These are phyloP conservation scores for Priceomyces carsonii DNA, from an alignment of 805 yeast species.

Conservation along the genomic window DNA sequence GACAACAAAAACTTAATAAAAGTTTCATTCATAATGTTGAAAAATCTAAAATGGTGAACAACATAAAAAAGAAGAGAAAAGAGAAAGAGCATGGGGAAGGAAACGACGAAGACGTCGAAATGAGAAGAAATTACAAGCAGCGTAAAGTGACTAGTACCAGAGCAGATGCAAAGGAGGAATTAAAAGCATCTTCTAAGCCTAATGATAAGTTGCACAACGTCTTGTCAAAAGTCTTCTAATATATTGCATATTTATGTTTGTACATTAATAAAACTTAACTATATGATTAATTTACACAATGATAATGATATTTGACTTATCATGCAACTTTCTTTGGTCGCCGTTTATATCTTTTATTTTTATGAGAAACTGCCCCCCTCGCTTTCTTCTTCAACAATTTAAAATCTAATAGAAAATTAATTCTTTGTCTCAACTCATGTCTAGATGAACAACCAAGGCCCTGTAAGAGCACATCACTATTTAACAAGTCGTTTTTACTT, in stretches of 20 bases:
- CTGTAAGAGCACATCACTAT: conserved; percentile 25
- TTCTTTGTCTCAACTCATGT: conserved; percentile 31
- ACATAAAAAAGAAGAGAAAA: conserved; percentile 55
- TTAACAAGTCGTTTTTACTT: conserved; percentile 25
- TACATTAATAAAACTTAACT: too few species aligned
- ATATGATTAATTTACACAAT: too few species aligned
- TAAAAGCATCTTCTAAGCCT: conserved; percentile 43
- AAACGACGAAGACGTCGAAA: conserved; percentile 23
- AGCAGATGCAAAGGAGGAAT: conserved; percentile 55
- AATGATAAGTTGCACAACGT: conserved; percentile 47
- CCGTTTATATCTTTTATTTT: too few species aligned
- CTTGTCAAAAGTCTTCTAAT: conserved; percentile 53
- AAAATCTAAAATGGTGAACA: conserved; percentile 74
- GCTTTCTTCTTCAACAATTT: conserved; percentile 7
- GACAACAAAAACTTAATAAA: conserved; percentile 84
- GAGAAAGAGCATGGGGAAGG: conserved; percentile 20
- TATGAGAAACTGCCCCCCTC: conserved; percentile 6
- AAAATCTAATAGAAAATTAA: conserved; percentile 24
- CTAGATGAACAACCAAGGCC: conserved; percentile 26
- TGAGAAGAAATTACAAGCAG: conserved; percentile 69
- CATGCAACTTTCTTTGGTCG: too few species aligned
- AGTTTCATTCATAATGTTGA: conserved; percentile 83
- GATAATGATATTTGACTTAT: too few species aligned
- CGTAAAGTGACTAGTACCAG: conserved; percentile 64
- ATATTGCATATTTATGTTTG: too few species aligned